A percentile compares a stretch with the other conserved stretches of the same genome.
Conservation (phyloP, 805 yeast genomes). For the Lipomyces mesembrius region DNA sequence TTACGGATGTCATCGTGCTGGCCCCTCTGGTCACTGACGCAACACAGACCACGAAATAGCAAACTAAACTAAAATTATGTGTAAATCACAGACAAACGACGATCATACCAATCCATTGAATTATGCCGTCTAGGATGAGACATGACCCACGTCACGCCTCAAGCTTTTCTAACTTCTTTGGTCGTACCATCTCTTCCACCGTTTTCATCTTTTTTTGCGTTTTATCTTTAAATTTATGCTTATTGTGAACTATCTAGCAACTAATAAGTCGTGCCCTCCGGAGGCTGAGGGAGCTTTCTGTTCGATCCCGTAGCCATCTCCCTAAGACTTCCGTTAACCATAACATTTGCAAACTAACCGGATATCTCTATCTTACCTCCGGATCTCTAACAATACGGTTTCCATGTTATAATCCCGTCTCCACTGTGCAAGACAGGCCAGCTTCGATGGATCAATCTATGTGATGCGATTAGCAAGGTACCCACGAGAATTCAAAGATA, state of each 20-base stretch:
- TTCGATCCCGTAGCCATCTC: conserved; percentile 85
- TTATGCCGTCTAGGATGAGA: not conserved
- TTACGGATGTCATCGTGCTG: not conserved
- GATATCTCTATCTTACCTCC: conserved; percentile 53
- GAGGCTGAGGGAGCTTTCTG: conserved; percentile 86
- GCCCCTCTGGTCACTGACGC: not conserved
- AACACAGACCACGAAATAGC: not conserved
- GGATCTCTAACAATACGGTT: conserved; percentile 81
- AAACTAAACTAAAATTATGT: not conserved
- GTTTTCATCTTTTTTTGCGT: not conserved
- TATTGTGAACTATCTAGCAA: not conserved
- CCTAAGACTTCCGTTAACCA: conserved; percentile 34
- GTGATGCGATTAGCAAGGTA: not conserved
- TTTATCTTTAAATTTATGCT: not conserved
- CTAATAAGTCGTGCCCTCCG: conserved; percentile 76
- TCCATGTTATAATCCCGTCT: conserved; percentile 91
- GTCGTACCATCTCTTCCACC: not conserved
- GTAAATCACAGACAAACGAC: not conserved
- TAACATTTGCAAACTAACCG: not conserved
- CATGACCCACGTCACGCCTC: not conserved
- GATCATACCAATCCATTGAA: not conserved
- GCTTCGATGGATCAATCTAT: conserved; percentile 54
- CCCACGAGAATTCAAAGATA: not conserved
- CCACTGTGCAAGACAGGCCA: conserved; percentile 81
- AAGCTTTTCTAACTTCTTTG: not conserved